Conservation (phyloP, 2,329 filamentous ascomycete species). For the Cadophora gregata region DNA sequence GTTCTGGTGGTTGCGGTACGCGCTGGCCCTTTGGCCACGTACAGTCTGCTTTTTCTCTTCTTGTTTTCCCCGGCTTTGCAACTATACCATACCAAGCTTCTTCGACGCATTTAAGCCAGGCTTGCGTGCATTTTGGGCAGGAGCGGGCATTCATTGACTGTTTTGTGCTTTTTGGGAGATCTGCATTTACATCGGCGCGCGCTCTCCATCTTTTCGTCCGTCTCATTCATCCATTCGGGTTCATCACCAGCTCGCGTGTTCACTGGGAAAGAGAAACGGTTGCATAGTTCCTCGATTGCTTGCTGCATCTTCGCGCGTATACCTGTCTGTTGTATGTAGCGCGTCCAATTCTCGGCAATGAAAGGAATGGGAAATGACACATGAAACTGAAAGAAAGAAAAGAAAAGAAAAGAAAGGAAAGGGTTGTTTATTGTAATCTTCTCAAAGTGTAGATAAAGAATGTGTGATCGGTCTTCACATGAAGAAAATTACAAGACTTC, state of each 20-base stretch:
- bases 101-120: conserved; percentile 41
- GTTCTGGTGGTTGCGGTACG: conserved; percentile 14
- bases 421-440: conserved; percentile 20
- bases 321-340: background rate
- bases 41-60: conserved; percentile 30
- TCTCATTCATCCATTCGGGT: conserved; percentile 15
- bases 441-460: conserved; percentile 17
- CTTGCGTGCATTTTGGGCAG: conserved; percentile 39
- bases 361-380: background rate
- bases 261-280: conserved; percentile 9
- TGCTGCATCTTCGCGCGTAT: conserved; percentile 1
- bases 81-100: conserved; percentile 40
- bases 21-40: conserved; percentile 12
- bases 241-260: conserved; percentile 19
- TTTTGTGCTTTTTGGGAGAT: conserved; percentile 20
- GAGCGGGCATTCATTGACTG: conserved; percentile 34
- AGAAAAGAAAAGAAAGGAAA: background rate
- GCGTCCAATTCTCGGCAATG: background rate
- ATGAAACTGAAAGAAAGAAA: background rate
- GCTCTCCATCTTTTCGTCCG: conserved; percentile 21
- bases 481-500: conserved; percentile 3
- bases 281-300: conserved; percentile 4
- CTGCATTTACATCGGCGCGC: conserved; percentile 42
- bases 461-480: conserved; percentile 17
- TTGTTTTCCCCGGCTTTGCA: conserved; percentile 33